A percentile compares a stretch with the other conserved stretches of the same genome.
phyloP scores from a whole-genome alignment of 2,329 filamentous ascomycete genomes.

The Aspergillus sp. region DNA sequence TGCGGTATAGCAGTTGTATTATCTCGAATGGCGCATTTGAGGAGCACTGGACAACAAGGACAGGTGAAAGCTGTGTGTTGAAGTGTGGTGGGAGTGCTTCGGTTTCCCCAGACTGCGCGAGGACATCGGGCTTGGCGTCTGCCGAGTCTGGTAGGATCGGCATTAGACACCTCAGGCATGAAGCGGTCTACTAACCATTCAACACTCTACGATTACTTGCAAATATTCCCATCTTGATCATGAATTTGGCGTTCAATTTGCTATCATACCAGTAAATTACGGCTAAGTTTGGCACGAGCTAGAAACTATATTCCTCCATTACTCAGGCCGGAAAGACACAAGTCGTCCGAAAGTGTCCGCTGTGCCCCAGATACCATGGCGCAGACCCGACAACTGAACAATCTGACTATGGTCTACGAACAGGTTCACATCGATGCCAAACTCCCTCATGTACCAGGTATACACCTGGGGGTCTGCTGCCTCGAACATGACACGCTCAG shows the following conservation, averaged over 20 bases:
- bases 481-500: slow-evolving; percentile 59
- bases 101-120: slow-evolving; percentile 2
- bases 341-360: slow-evolving; percentile 57
- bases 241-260: too few species aligned
- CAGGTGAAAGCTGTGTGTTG: too few species aligned
- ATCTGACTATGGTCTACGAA: slow-evolving; percentile 61
- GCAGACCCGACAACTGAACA: slow-evolving; percentile 54
- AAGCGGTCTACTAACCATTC: too few species aligned
- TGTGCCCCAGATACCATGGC: slow-evolving; percentile 56
- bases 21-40: too few species aligned
- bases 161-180: background rate
- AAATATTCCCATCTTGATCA: too few species aligned
- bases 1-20: too few species aligned
- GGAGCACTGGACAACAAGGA: too few species aligned
- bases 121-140: background rate
- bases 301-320: background rate
- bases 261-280: background rate
- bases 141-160: background rate
- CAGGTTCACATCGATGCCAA: slow-evolving; percentile 57
- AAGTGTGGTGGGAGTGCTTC: background rate
- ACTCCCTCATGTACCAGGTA: slow-evolving; percentile 58
- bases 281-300: too few species aligned
- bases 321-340: slow-evolving; percentile 39
- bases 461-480: slow-evolving; percentile 57
- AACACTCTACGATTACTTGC: too few species aligned